These are phyloP conservation scores for Arabis hirsuta DNA, from an alignment of 345 rosid species.

Conservation along the genomic window DNA sequence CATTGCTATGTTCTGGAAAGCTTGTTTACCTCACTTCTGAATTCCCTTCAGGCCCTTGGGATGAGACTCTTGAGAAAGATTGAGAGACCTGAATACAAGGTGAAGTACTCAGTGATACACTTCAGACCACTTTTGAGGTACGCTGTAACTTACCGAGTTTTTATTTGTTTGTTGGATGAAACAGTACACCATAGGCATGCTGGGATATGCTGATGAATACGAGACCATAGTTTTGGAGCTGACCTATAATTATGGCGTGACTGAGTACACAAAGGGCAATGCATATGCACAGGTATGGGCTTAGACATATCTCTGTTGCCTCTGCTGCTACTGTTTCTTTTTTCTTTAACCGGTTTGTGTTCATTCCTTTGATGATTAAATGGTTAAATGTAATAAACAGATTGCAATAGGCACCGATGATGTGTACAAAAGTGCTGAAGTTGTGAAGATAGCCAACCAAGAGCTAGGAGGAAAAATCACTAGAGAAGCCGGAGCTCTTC, in stretches of 20 bases:
- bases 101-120: slow-evolving; percentile 29
- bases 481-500: slow-evolving; percentile 82
- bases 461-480: slow-evolving; percentile 96
- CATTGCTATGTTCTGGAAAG: slow-evolving; percentile 12
- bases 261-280: slow-evolving; percentile 90
- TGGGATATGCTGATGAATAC: slow-evolving; percentile 89
- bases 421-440: slow-evolving; percentile 95
- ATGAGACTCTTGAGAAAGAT: slow-evolving; percentile 74
- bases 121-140: background rate
- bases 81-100: slow-evolving; percentile 86
- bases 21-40: background rate
- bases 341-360: background rate
- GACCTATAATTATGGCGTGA: slow-evolving; percentile 82
- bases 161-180: slow-evolving; percentile 25
- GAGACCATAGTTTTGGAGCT: slow-evolving; percentile 82
- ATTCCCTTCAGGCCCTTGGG: slow-evolving; percentile 71
- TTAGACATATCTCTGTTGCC: slow-evolving; percentile 5
- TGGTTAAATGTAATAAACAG: slow-evolving; percentile 45
- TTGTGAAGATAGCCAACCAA: slow-evolving; percentile 63
- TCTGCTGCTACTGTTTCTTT: slow-evolving; percentile 13
- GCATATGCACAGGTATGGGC: slow-evolving; percentile 83
- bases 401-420: slow-evolving; percentile 86
- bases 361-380: background rate
- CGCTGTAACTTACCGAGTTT: background rate
- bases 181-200: slow-evolving; percentile 84